These are phyloP conservation scores for Chrysoporthe puriensis DNA, from an alignment of 2,329 filamentous ascomycete genomes.

Conservation along the genomic window DNA sequence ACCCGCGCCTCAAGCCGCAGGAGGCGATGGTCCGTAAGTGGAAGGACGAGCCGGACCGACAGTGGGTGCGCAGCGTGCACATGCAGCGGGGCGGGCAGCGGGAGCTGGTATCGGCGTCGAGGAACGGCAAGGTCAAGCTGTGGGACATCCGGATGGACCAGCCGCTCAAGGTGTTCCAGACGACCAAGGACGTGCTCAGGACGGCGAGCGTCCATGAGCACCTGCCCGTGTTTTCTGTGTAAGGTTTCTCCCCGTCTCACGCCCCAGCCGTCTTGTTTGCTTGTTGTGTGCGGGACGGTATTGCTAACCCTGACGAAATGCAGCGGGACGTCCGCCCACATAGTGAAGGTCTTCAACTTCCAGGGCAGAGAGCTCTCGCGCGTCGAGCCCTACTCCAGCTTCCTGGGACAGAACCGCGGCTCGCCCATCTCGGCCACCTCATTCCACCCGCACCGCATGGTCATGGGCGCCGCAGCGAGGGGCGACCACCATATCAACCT, in stretches of 20 bases:
- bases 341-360: slow-evolving; percentile 91
- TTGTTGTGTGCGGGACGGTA: background rate
- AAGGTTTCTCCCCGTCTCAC: slow-evolving; percentile 48
- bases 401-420: slow-evolving; percentile 78
- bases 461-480: slow-evolving; percentile 83
- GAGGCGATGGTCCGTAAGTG: slow-evolving; percentile 95
- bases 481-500: slow-evolving; percentile 91
- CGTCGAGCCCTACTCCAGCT: slow-evolving; percentile 88
- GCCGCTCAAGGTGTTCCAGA: slow-evolving; percentile 72
- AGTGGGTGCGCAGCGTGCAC: slow-evolving; percentile 95
- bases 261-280: background rate
- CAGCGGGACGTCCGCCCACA: slow-evolving; percentile 85
- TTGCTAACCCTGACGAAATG: slow-evolving; percentile 35
- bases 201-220: slow-evolving; percentile 95
- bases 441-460: slow-evolving; percentile 93
- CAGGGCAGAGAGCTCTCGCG: slow-evolving; percentile 78
- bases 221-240: slow-evolving; percentile 92
- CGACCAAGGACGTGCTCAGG: slow-evolving; percentile 76
- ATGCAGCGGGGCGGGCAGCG: slow-evolving; percentile 94
- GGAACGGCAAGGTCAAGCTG: slow-evolving; percentile 89
- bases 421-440: slow-evolving; percentile 85
- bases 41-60: slow-evolving; percentile 83
- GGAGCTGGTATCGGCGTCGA: slow-evolving; percentile 86
- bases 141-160: slow-evolving; percentile 94
- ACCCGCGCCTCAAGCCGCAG: slow-evolving; percentile 80